Base-by-base conservation (phyloP, 257 asterid species). In the Solanum corneliomulleri region DNA sequence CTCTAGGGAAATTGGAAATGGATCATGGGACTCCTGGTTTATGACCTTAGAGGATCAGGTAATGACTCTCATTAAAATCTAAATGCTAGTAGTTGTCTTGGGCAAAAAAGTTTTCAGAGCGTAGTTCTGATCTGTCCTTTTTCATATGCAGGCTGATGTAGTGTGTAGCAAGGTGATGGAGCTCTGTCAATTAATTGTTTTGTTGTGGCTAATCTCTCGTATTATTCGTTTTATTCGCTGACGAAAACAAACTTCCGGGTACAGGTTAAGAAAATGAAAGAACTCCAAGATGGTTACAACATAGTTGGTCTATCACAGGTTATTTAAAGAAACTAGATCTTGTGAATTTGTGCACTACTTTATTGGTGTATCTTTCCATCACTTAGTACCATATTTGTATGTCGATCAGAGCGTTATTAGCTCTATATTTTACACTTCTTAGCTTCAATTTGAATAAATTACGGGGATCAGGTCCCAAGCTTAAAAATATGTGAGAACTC, bases 271-370 rank as follows among this genome's bases (percentile, higher is more conserved):
- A 90, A 93, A 92, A 91, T 96, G 96, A 83, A 92, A 90, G 98
- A 95, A 83, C 95, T 96, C 87, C 93, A 87, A 86, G 89, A 88
- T 21, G 99, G 99, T 86, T 96, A 94, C 93, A 95, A 94, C 92
- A 93, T 96, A 35, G 98, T 96, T 82, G 99, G 98, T 89, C 98
- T 96, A 82, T 96, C 99, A 85, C 99, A 96, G 98, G 99, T 96
- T 85, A 91, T 18, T 80, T 49, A 11, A 81, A 81, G 85, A 49
- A 81, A 29, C 85, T 47, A 29, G 68, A 81, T 78, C 68, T 49
- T 81, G 29, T 81, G 3, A 47, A 80, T 80, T 16, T 80, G 41
- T 68, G n/a, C 33, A 64, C 47, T 80, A 49, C 21, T 81, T 29
- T 18, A 47, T 80, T 39, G 15, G 44, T 29, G 20, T 29, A 29